Percentiles rank a stretch among this genome's conserved stretches.
These are phyloP conservation scores for Penicillium frequentans DNA, from an alignment of 2,329 filamentous ascomycete genomes.

Conservation along the genomic window DNA sequence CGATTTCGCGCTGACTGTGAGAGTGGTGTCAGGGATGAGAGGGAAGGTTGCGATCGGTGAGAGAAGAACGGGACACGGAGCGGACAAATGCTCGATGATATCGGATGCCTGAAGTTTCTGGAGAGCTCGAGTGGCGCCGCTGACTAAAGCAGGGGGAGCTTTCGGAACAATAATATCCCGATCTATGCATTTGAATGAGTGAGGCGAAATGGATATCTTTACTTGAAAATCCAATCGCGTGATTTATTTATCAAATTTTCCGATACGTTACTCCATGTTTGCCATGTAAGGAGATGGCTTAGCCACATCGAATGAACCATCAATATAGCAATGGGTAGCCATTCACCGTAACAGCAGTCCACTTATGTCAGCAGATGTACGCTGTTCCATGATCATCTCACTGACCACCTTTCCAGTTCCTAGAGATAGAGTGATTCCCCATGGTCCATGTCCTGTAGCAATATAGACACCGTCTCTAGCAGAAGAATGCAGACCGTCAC, in stretches of 20 bases:
- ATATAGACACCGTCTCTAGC: slow-evolving; percentile 63
- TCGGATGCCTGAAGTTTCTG: slow-evolving; percentile 35
- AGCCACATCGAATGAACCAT: too few relatives aligned
- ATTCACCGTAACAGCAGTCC: slow-evolving; percentile 33
- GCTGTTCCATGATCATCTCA: slow-evolving; percentile 64
- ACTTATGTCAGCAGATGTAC: slow-evolving; percentile 60
- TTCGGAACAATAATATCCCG: slow-evolving; percentile 16
- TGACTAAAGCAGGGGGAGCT: slow-evolving; percentile 28
- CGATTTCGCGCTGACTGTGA: not conserved
- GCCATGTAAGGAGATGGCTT: too few relatives aligned
- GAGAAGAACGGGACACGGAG: not conserved
- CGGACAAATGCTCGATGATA: slow-evolving; percentile 17
- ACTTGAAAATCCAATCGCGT: not conserved
- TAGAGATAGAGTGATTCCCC: slow-evolving; percentile 66
- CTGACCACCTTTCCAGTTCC: slow-evolving; percentile 71
- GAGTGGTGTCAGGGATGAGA: not conserved
- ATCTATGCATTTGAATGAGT: not conserved
- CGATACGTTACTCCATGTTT: not conserved
- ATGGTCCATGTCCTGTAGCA: slow-evolving; percentile 72
- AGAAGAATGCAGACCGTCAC: slow-evolving; percentile 48
- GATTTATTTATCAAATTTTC: not conserved
- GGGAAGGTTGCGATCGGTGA: not conserved
- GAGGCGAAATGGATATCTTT: not conserved
- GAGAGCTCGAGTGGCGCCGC: slow-evolving; percentile 29
- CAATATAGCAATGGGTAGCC: too few relatives aligned